These are phyloP conservation scores for Xylaria sp. DNA, from an alignment of 2,329 filamentous ascomycete species.

Conservation along the genomic window DNA sequence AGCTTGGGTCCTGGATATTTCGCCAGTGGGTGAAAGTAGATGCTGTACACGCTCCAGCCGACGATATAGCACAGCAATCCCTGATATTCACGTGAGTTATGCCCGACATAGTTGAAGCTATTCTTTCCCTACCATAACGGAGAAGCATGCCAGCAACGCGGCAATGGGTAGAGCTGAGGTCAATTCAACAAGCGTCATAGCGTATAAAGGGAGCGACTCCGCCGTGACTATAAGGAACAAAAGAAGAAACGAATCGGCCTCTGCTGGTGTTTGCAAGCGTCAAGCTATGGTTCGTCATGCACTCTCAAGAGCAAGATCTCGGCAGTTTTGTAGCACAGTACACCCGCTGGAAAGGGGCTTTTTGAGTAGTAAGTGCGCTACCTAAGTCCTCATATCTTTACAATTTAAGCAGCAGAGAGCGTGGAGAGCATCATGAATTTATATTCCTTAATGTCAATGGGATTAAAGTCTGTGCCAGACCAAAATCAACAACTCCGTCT, in stretches of 20 bases:
- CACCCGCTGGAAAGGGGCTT: neutral
- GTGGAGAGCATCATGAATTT: neutral
- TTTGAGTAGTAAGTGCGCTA: neutral
- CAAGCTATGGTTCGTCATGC: constrained; percentile 7
- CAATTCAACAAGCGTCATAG: constrained; percentile 15
- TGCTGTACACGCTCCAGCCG: constrained; percentile 41
- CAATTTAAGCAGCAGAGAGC: neutral
- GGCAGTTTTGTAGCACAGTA: neutral
- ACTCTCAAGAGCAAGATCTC: neutral
- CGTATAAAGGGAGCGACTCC: too few species aligned
- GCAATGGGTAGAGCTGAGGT: constrained; percentile 2
- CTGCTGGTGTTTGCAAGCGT: neutral
- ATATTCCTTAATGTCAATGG: neutral
- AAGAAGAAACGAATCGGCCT: neutral
- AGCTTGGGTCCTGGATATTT: constrained; percentile 45
- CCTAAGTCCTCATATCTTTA: neutral
- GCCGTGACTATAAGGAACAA: neutral
- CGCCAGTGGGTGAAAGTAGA: constrained; percentile 47
- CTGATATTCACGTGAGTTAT: constrained; percentile 21
- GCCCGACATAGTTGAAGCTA: neutral
- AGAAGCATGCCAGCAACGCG: constrained; percentile 10
- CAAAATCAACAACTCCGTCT: neutral
- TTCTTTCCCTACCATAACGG: neutral
- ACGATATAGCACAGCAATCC: constrained; percentile 31
- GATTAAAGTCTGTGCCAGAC: neutral